Evolutionary conservation across 73 alveolate genomes (phyloP), one percentile per base, ranked within the genome.

Genomic region (Breviolum minutum): DNA sequence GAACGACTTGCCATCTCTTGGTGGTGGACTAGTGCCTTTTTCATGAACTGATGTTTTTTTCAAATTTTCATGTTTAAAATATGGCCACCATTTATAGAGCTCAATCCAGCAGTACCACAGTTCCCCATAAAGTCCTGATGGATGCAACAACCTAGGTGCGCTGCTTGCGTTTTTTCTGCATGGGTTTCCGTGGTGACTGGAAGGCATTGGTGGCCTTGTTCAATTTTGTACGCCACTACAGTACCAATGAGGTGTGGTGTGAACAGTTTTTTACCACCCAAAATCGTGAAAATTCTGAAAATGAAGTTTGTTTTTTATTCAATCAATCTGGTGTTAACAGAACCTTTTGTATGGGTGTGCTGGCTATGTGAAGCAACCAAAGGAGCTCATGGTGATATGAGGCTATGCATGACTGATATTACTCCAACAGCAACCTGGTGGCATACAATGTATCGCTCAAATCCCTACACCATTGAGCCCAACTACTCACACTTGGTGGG

Each of bases 181-280:
- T 76, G 85, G 85, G 85, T 8, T 22, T 76, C 26, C 85, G 85
- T 76, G 85, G 85, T 76, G 85, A 76, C 62, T 76, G 85, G 85
- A 76, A 76, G 26, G 85, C 85, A 6, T 24, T 76, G 60, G 85
- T n/a, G 10, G 22, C 62, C 16, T 12, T 76, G 17, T 76, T 76
- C 85, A 76, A 76, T 24, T 8, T 76, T 63, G 63, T n/a, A 20
- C n/a, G 85, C 10, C 16, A 76, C 20, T 76, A 76, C 85, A 76
- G 29, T 24, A n/a, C n/a, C 17, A 76, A 76, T 27, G 4, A n/a
- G 62, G 85, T 24, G 63, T 22, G 30, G 62, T 12, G 60, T n/a
- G 22, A 0, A 22, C 54, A 40, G 3, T 40, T 40, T 40, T 40
- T 40, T 40, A 0, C 54, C 54, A 40, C 3, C 54, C 54, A 3